A percentile compares a stretch with the other conserved stretches of the same genome.
phyloP scores from a whole-genome alignment of 225 moss, liverwort and hornwort genomes.

The Pseudisothecium myosuroides region DNA sequence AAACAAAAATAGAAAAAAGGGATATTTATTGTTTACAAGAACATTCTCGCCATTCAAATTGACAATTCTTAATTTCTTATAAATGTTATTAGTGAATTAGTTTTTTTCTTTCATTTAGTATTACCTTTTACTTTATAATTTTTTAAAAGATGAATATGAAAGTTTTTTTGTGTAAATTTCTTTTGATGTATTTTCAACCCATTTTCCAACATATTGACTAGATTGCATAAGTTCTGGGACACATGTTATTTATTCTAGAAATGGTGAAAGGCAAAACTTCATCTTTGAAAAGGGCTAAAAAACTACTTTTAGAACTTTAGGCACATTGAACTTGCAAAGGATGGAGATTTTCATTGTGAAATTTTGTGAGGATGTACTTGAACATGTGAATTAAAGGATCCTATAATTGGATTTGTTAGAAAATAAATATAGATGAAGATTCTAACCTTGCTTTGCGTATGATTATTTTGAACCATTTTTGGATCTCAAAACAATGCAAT shows the following conservation, averaged over 20 bases:
- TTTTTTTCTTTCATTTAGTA: not conserved
- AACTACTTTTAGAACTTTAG: too few species aligned
- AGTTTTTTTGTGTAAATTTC: too few species aligned
- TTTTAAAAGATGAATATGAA: not conserved
- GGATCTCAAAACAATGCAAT: not conserved
- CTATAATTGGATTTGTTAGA: not conserved
- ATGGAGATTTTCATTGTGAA: too few species aligned
- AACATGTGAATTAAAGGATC: not conserved
- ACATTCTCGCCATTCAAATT: not conserved
- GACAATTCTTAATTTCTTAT: not conserved
- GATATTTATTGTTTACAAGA: not conserved
- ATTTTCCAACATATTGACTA: not conserved
- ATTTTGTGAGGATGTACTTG: too few species aligned
- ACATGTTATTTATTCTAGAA: too few species aligned
- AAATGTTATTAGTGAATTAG: not conserved
- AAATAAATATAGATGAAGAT: not conserved
- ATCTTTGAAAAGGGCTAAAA: too few species aligned
- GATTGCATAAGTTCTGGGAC: not conserved
- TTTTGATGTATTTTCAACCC: not conserved
- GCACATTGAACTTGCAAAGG: too few species aligned
- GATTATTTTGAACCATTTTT: not conserved
- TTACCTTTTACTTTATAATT: not conserved
- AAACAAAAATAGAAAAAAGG: not conserved
- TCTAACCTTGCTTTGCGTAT: not conserved
- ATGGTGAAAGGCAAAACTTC: too few species aligned